Evolutionary conservation across 73 alveolate species (phyloP).

Genomic region (Paramecium bursaria): DNA sequence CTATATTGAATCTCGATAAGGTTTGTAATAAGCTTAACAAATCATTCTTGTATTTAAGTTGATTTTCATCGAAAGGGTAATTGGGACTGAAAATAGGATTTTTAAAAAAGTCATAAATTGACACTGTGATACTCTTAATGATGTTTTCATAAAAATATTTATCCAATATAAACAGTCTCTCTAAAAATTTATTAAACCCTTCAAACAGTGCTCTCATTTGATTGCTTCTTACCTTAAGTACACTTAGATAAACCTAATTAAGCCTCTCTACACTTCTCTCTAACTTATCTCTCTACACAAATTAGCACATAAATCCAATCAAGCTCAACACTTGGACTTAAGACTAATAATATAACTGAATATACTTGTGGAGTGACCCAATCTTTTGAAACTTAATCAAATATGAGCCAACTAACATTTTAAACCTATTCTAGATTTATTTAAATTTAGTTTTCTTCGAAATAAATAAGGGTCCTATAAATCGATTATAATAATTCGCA

Average conservation of each 20-base stretch:
- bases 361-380: slow-evolving; percentile 44
- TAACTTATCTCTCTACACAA: slow-evolving; percentile 36
- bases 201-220: slow-evolving; percentile 51
- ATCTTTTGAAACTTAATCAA: slow-evolving; percentile 55
- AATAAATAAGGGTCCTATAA: slow-evolving; percentile 40
- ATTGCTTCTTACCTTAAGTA: slow-evolving; percentile 39
- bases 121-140: slow-evolving; percentile 52
- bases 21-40: slow-evolving; percentile 38
- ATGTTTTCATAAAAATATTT: slow-evolving; percentile 46
- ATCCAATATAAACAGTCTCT: slow-evolving; percentile 46
- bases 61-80: slow-evolving; percentile 65
- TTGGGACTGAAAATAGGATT: slow-evolving; percentile 66
- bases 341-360: background rate
- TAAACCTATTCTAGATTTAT: slow-evolving; percentile 38
- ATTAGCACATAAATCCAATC: slow-evolving; percentile 65
- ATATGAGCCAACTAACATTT: slow-evolving; percentile 55
- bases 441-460: slow-evolving; percentile 47
- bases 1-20: slow-evolving; percentile 59
- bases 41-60: slow-evolving; percentile 54
- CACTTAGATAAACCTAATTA: slow-evolving; percentile 28
- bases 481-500: slow-evolving; percentile 47
- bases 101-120: slow-evolving; percentile 55
- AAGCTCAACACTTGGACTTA: slow-evolving; percentile 43
- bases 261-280: slow-evolving; percentile 55
- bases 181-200: slow-evolving; percentile 67